Conservation (phyloP, 1,284 basidiomycete species). For the Cryptococcus deneoformans region DNA sequence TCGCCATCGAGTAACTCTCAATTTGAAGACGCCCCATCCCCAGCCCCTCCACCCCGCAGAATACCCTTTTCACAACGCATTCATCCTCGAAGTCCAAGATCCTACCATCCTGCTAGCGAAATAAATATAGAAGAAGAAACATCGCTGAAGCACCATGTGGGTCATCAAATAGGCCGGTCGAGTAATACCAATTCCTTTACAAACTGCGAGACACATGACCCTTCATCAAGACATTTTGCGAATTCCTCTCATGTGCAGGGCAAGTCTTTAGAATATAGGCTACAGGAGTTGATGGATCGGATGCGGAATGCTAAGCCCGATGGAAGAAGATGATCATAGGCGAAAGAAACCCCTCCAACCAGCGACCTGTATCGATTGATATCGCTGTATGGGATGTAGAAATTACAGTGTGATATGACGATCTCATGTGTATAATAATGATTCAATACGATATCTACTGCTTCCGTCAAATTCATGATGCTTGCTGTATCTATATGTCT, state of each 20-base stretch:
- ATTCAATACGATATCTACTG: neutral
- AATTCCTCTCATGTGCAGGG: conserved; percentile 15
- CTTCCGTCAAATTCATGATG: neutral
- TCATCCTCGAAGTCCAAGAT: no score
- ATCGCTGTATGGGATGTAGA: neutral
- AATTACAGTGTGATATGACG: neutral
- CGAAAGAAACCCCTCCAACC: neutral
- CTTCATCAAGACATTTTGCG: conserved; percentile 28
- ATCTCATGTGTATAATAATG: neutral
- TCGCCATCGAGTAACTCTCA: conserved; percentile 15
- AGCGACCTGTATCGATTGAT: neutral
- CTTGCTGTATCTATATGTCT: neutral
- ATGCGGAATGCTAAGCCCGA: conserved; percentile 14
- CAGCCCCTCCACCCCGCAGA: conserved; percentile 4
- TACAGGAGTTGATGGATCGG: conserved; percentile 44
- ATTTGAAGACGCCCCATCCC: conserved; percentile 33
- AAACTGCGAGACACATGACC: conserved; percentile 9
- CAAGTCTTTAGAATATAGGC: conserved; percentile 37
- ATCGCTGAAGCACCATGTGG: neutral
- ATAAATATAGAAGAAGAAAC: no score
- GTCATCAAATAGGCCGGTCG: neutral
- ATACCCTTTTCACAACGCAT: neutral
- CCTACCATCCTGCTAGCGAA: no score
- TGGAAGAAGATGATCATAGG: neutral
- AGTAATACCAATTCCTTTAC: neutral